Base-by-base conservation (phyloP, 2,329 filamentous ascomycete genomes). In the Colletotrichum godetiae region DNA sequence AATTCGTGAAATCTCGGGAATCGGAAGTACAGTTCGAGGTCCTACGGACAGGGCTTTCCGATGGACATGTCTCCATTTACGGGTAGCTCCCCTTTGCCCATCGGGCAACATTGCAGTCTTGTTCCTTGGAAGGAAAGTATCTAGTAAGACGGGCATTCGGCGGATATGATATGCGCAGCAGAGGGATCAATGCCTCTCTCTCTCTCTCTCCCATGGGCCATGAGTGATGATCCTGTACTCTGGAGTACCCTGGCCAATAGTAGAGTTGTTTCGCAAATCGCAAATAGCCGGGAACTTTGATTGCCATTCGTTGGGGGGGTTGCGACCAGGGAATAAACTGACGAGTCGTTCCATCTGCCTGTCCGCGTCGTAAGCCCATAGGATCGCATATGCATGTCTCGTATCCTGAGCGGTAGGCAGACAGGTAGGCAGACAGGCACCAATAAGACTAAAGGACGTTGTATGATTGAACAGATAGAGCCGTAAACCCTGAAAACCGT, bases 301-400 rank as follows among this genome's bases (percentile, higher is more conserved):
- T 7, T 5, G 7, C 8, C 37, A 42, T 42, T 42, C 37, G 37
- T 15, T 3, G 2, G 19, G 19, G 11, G 19, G 7, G 3, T 49
- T n/a, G 42, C 19, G 42, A n/a, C 55, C 29, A 6, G 24, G 29
- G 19, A 57, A 5, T 31, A 58, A 22, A 33, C 55, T 42, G 57
- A 60, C 57, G 11, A 31, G 33, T 60, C 57, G n/a, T 11, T 49
- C 19, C 42, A 22, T 22, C 42, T 49, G 42, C 22, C 58, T 49
- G 59, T 19, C 35, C 15, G 19, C 59, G 59, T 35, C 59, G 59
- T 46, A 11, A 27, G 22, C 24, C 37, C 59, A 29, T 15, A 46
- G 10, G 59, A 62, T 7, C n/a, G 19, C 22, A 27, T 42, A 66
- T 66, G 63, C 53, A 24, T 49, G 63, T 46, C 53, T 58, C 53